These are phyloP conservation scores for Ceratocystis huliohia DNA, from an alignment of 2,329 filamentous ascomycete species.

Conservation along the genomic window DNA sequence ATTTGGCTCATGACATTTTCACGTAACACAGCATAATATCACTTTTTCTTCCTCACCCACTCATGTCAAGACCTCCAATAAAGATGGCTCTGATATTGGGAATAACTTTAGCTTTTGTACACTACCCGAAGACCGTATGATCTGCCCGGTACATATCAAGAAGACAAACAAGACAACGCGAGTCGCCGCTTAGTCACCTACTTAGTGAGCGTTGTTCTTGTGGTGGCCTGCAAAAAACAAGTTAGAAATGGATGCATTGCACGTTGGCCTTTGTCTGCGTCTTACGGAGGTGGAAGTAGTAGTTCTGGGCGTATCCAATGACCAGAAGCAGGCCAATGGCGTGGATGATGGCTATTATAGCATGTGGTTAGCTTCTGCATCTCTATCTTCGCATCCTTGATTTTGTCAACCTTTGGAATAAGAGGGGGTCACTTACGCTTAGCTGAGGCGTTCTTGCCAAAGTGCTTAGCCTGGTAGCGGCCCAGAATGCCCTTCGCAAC, in stretches of 20 bases:
- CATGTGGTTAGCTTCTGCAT: too few relatives aligned
- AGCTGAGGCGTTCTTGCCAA: constrained; percentile 81
- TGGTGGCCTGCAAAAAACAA: constrained; percentile 62
- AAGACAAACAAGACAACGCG: neutral
- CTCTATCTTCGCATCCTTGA: neutral
- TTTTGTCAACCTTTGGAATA: neutral
- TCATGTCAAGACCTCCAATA: neutral
- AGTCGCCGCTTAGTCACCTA: neutral
- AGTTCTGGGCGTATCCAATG: constrained; percentile 91
- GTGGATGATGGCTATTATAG: constrained; percentile 71
- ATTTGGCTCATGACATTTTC: too few relatives aligned
- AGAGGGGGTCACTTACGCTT: constrained; percentile 53
- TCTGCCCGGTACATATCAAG: constrained; percentile 15
- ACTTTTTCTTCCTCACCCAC: neutral
- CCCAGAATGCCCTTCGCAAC: constrained; percentile 73
- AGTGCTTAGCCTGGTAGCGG: constrained; percentile 84
- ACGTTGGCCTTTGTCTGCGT: too few relatives aligned
- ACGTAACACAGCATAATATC: too few relatives aligned
- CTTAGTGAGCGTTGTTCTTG: constrained; percentile 99
- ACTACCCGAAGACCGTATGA: constrained; percentile 18
- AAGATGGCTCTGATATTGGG: constrained; percentile 6
- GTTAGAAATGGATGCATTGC: constrained; percentile 14
- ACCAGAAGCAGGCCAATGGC: constrained; percentile 63
- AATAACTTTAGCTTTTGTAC: constrained; percentile 21
- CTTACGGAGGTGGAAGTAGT: constrained; percentile 99